Base-by-base conservation (phyloP, 2,329 filamentous ascomycete genomes). In the Talaromyces albobiverticillius region DNA sequence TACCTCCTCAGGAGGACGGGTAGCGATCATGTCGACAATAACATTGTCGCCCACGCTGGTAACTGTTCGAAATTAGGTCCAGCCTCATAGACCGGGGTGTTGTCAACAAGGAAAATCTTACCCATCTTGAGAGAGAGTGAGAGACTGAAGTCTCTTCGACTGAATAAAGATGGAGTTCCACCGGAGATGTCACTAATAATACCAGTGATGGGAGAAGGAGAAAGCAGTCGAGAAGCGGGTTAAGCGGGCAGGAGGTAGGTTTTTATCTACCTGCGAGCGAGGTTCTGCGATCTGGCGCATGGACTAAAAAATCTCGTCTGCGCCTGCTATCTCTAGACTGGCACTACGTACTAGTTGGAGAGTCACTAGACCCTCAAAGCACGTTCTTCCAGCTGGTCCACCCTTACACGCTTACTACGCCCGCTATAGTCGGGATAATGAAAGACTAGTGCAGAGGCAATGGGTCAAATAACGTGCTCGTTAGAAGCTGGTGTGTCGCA, bases 101-200 rank as follows among this genome's bases (percentile, higher is more conserved):
- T 14, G 22, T 25, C 14, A 8, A 36, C 13, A 20, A 5, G 6
- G 25, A 22, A 16, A 29, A 43, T 46, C 48, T 25, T 23, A 55
- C 53, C 47, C 53, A 55, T 55, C 42, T 51, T 55, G 47, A 32
- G 31, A 54, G 14, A 14, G 25, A 31, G 48, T n/a, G n/a, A n/a
- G n/a, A n/a, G n/a, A n/a, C n/a, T 38, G 29, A 23, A 32, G 45
- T 16, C 45, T 29, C 36, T n/a, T 41, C 20, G 16, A 41, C 36
- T 50, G 23, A 22, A 20, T 11, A 22, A 40, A 14, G 23, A 2
- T 40, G 36, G 8, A 13, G 31, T 23, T 48, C n/a, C 14, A 36
- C 38, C 31, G 22, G 34, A 29, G 34, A 23, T 18, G 38, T 41
- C 38, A 31, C 36, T n/a, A n/a, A n/a, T n/a, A n/a, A n/a, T n/a